phyloP scores from a whole-genome alignment of 2,329 filamentous ascomycete genomes.

The Epichloe sibirici region DNA sequence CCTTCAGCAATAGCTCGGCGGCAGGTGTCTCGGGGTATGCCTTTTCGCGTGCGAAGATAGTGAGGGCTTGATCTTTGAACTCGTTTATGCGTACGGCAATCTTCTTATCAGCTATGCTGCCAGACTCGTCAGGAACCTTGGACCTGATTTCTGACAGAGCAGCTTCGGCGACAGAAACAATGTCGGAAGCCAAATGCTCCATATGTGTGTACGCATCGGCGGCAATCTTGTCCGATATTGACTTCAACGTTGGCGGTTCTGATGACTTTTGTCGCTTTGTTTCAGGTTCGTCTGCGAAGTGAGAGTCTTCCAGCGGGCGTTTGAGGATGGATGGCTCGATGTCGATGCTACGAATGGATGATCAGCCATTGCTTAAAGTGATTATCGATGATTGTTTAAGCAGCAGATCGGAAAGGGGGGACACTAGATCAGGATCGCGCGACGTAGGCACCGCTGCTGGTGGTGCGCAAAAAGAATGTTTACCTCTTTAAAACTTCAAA shows the following conservation, averaged over 20 bases:
- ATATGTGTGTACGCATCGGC: slow-evolving; percentile 44
- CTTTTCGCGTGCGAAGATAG: slow-evolving; percentile 49
- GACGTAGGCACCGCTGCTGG: not conserved
- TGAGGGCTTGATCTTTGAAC: slow-evolving; percentile 52
- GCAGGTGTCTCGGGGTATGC: slow-evolving; percentile 31
- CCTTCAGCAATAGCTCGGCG: slow-evolving; percentile 26
- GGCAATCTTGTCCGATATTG: slow-evolving; percentile 42
- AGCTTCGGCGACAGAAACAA: slow-evolving; percentile 35
- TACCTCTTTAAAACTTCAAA: slow-evolving; percentile 28
- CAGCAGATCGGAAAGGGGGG: not conserved
- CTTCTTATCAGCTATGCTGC: slow-evolving; percentile 20
- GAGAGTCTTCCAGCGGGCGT: slow-evolving; percentile 33
- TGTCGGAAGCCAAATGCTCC: slow-evolving; percentile 51
- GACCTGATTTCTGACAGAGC: slow-evolving; percentile 35
- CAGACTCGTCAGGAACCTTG: slow-evolving; percentile 17
- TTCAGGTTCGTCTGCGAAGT: slow-evolving; percentile 37
- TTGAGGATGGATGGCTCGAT: slow-evolving; percentile 41
- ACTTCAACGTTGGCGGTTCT: slow-evolving; percentile 25
- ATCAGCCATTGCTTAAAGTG: slow-evolving; percentile 16
- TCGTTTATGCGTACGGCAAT: slow-evolving; percentile 33
- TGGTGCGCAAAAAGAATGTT: slow-evolving; percentile 8
- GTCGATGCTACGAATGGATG: slow-evolving; percentile 35
- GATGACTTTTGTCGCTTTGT: slow-evolving; percentile 49
- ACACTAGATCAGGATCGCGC: not conserved
- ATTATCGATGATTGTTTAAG: not conserved